Percentiles rank a stretch among this genome's conserved stretches.
These are phyloP conservation scores for Marasmius oreades DNA, from an alignment of 1,284 basidiomycete genomes.

Conservation along the genomic window DNA sequence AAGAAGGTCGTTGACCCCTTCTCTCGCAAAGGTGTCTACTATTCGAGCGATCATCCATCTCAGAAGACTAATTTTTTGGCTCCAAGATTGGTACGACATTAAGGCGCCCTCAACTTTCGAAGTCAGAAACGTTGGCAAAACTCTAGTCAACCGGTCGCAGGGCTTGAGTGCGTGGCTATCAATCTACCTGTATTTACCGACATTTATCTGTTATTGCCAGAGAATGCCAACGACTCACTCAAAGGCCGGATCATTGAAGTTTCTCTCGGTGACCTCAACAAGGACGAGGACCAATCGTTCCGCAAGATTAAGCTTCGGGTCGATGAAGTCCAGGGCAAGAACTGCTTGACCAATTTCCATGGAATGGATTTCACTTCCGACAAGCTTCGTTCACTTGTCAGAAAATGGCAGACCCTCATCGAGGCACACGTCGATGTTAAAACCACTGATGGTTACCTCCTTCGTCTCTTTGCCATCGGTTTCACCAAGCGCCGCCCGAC, in stretches of 20 bases:
- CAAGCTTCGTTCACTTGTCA: slow-evolving; percentile 99
- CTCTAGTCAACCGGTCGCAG: slow-evolving; percentile 96
- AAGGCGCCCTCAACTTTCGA: slow-evolving; percentile 99
- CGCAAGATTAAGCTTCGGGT: slow-evolving; percentile 99
- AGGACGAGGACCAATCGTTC: slow-evolving; percentile 99
- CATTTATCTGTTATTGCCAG: slow-evolving; percentile 37
- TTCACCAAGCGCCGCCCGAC: slow-evolving; percentile 97
- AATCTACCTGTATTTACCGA: background rate
- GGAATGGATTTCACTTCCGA: slow-evolving; percentile 99
- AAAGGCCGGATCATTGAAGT: slow-evolving; percentile 97
- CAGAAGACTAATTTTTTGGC: slow-evolving; percentile 2
- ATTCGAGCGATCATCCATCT: background rate
- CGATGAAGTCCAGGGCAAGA: slow-evolving; percentile 98
- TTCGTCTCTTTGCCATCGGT: slow-evolving; percentile 98
- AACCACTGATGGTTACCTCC: slow-evolving; percentile 99
- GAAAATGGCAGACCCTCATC: slow-evolving; percentile 99
- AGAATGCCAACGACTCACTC: slow-evolving; percentile 98
- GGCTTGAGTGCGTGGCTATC: slow-evolving; percentile 80
- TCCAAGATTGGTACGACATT: slow-evolving; percentile 98
- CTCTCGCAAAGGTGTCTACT: slow-evolving; percentile 85
- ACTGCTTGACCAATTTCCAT: slow-evolving; percentile 99
- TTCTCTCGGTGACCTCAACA: slow-evolving; percentile 97
- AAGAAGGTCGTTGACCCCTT: slow-evolving; percentile 99
- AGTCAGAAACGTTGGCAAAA: slow-evolving; percentile 96
- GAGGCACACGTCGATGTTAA: slow-evolving; percentile 99